These are phyloP conservation scores for Curvularia hawaiiensis DNA, from an alignment of 2,329 filamentous ascomycete species.

Conservation along the genomic window DNA sequence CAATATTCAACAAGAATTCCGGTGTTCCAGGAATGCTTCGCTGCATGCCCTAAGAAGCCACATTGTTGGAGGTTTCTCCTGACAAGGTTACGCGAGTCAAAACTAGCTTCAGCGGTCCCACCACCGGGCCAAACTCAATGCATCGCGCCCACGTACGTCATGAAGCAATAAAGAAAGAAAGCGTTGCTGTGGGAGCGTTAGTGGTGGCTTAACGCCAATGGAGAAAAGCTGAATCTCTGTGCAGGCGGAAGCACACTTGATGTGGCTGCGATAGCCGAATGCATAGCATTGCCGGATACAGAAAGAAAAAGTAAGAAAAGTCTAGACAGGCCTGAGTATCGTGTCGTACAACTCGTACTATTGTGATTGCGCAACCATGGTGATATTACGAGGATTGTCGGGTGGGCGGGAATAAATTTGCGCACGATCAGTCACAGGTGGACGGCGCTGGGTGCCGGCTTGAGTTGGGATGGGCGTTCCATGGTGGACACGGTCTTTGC, in stretches of 20 bases:
- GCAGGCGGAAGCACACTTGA: background rate
- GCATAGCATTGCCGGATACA: background rate
- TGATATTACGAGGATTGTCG: conserved; percentile 5
- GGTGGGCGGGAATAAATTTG: conserved; percentile 7
- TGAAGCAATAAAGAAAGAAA: conserved; percentile 8
- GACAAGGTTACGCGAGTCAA: conserved; percentile 18
- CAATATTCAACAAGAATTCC: background rate
- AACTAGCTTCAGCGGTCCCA: conserved; percentile 15
- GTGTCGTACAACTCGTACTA: background rate
- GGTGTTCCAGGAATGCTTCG: conserved; percentile 5
- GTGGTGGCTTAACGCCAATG: conserved; percentile 6
- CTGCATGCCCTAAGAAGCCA: conserved; percentile 1
- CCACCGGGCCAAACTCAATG: conserved; percentile 11
- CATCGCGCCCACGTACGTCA: conserved; percentile 21
- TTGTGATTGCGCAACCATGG: conserved; percentile 4
- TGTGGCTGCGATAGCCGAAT: conserved; percentile 1
- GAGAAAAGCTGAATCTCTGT: conserved; percentile 2
- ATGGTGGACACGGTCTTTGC: conserved; percentile 3
- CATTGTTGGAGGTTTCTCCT: conserved; percentile 8
- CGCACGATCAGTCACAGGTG: background rate
- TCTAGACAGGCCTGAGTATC: background rate
- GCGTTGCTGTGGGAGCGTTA: conserved; percentile 15
- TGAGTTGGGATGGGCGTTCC: conserved; percentile 4
- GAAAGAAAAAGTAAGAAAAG: background rate
- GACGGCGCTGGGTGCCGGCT: background rate